Evolutionary conservation across 352 stramenopile genomes (phyloP), one percentile per base, ranked within the genome.

Genomic region (Pythium rishiriense): DNA sequence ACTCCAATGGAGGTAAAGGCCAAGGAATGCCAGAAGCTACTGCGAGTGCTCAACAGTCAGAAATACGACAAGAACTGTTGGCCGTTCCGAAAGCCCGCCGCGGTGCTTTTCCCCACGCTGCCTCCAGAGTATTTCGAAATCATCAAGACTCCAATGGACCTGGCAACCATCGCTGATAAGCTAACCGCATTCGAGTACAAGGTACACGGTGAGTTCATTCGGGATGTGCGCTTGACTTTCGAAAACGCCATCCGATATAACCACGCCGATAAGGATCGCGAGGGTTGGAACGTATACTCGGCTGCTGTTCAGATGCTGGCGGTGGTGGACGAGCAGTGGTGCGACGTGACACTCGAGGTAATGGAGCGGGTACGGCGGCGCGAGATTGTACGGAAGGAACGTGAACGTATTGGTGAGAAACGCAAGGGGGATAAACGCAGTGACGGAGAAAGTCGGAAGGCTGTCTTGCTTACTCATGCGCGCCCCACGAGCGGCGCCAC

Each of bases 1-100:
- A 71, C 88, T 0, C 74, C 82, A 0, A 77, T 93, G 59, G 85
- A 95, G 51, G 71, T 87, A 17, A 95, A 94, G 67, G 80, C 84
- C 3, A 92, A 88, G 53, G 87, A 95, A 62, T 93, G 81, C 42
- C 72, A 87, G 49, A 93, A 91, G 53, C 49, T 95, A 26, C 68
- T 95, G 31, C 78, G 83, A 9, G 82, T 88, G 12, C 68, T 95
- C n/a, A 87, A 90, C 56, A 92, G 81, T 53, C 87, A 95, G 54
- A 95, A 95, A 71, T 76, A 94, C 50, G 81, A 93, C 65, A 94
- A 93, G 59, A 88, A 91, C 60, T 91, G 80, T 60, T 94, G 87
- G 87, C 87, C 87, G 11, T 95, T 95, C 66, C 80, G 85, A 24
- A 92, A 95, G 39, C 74, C 87, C 31, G 87, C 90, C 26, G 65